phyloP scores from a whole-genome alignment of 331 rosid genomes.

The Spiraea crenata region DNA sequence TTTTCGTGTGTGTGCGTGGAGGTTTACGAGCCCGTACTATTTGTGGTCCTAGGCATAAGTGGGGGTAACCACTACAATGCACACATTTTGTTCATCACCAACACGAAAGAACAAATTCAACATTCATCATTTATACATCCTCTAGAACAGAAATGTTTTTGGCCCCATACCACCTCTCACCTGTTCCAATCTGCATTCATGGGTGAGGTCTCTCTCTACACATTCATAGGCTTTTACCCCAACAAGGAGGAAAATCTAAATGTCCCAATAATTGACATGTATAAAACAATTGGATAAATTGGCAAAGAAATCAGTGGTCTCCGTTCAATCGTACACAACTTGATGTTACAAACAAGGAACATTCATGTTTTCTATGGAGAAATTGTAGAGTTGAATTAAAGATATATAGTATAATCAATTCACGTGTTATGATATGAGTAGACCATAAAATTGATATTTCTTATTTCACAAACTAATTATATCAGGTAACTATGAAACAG shows the following conservation, averaged over 20 bases:
- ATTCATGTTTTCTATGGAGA: not conserved
- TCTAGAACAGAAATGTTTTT: not conserved
- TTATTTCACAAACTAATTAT: no score
- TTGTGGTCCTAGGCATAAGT: conserved; percentile 1
- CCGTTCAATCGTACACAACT: not conserved
- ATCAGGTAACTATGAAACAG: no score
- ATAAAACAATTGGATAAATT: not conserved
- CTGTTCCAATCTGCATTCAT: conserved; percentile 14
- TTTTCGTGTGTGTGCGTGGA: conserved; percentile 10
- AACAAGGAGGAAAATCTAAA: not conserved
- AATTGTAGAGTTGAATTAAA: no score
- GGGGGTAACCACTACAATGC: not conserved
- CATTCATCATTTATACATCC: conserved; percentile 2
- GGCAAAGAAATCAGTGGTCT: conserved; percentile 4
- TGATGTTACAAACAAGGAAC: not conserved
- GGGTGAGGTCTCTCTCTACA: not conserved
- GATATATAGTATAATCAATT: no score
- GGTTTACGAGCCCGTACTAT: conserved; percentile 1
- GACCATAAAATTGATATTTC: no score
- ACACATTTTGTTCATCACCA: not conserved
- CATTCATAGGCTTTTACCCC: not conserved
- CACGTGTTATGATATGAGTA: no score
- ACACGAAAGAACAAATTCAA: no score
- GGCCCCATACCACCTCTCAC: conserved; percentile 12
- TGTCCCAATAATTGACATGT: not conserved